These are phyloP conservation scores for Phyllosticta paracitricarpa DNA, from an alignment of 2,329 filamentous ascomycete genomes.

Conservation along the genomic window DNA sequence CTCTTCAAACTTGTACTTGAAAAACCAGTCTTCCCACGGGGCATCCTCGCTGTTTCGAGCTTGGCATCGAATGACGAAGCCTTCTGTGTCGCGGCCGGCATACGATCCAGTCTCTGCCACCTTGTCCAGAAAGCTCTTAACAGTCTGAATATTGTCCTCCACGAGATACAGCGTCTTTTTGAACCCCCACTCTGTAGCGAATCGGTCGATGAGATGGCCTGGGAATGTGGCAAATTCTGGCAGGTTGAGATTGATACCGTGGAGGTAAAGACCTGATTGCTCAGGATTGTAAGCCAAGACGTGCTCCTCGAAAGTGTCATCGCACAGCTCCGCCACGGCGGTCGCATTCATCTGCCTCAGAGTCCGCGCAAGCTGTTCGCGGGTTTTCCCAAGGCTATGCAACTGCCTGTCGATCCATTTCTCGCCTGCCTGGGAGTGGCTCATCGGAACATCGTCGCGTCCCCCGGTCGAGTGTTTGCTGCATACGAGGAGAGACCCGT, in stretches of 20 bases:
- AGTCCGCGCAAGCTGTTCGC: conserved; percentile 65
- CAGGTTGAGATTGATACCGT: conserved; percentile 93
- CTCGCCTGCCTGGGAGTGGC: conserved; percentile 80
- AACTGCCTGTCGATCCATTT: conserved; percentile 73
- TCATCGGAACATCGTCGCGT: conserved; percentile 59
- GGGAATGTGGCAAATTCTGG: conserved; percentile 84
- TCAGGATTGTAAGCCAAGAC: conserved; percentile 81
- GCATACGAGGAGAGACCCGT: conserved; percentile 86
- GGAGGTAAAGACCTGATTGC: conserved; percentile 81
- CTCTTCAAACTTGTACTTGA: conserved; percentile 99
- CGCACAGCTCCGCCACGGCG: conserved; percentile 89
- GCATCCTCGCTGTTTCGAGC: conserved; percentile 42
- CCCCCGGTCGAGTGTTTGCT: conserved; percentile 94
- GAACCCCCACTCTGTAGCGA: conserved; percentile 90
- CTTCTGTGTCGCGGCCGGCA: conserved; percentile 86
- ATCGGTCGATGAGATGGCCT: conserved; percentile 70
- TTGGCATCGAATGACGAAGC: conserved; percentile 89
- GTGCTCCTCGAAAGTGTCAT: conserved; percentile 94
- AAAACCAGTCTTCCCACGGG: conserved; percentile 89
- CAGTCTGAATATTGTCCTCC: conserved; percentile 62
- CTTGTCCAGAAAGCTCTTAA: conserved; percentile 71
- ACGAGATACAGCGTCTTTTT: conserved; percentile 73
- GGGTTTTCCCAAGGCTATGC: conserved; percentile 63
- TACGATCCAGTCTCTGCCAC: conserved; percentile 84
- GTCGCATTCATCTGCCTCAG: conserved; percentile 78